Percentiles rank a stretch among this genome's conserved stretches.
phyloP scores from a whole-genome alignment of 202 grass and related monocot species.

The Schoenoplectus tabernaemontani region DNA sequence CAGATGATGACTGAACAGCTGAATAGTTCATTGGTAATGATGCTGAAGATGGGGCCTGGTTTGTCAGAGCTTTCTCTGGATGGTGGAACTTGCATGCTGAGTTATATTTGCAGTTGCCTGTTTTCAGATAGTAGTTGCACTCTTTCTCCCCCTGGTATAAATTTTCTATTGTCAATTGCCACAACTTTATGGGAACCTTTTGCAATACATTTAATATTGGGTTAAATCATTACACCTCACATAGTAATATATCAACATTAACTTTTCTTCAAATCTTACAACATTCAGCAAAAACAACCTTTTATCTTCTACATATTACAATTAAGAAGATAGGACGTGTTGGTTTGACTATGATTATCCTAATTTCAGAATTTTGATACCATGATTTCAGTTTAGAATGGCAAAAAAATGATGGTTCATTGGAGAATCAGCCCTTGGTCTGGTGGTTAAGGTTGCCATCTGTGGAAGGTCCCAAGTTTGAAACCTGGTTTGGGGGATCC shows the following conservation, averaged over 20 bases:
- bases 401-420: not conserved
- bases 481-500: not conserved
- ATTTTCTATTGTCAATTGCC: not conserved
- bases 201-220: not conserved
- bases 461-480: not conserved
- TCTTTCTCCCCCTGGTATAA: constrained; percentile 80
- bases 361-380: not conserved
- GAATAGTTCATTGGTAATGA: constrained; percentile 48
- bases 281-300: not conserved
- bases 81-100: constrained; percentile 81
- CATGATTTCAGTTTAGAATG: not conserved
- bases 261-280: not conserved
- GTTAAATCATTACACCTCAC: not conserved
- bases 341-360: not conserved
- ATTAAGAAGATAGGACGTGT: not conserved
- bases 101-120: constrained; percentile 85
- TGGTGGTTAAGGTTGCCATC: not conserved
- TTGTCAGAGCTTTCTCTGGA: constrained; percentile 29
- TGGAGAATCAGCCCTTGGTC: not conserved
- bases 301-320: not conserved
- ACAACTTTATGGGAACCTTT: not conserved
- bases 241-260: not conserved
- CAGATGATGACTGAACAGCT: constrained; percentile 34
- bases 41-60: constrained; percentile 15
- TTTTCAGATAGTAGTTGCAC: constrained; percentile 85